Conservation (phyloP, 208 protist species). For the Leishmania tropica region DNA sequence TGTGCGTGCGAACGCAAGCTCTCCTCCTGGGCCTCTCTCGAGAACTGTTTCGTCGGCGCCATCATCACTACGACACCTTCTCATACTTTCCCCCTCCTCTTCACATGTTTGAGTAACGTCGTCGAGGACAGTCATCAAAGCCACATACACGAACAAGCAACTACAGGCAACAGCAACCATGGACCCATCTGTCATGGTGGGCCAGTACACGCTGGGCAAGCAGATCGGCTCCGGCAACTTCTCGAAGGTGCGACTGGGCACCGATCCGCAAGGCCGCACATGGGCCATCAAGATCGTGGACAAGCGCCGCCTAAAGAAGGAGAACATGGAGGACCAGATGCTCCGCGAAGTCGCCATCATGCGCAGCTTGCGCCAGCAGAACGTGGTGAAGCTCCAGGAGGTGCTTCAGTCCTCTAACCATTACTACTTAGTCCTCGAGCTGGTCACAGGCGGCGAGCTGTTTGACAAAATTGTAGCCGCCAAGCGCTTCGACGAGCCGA, state of each 20-base stretch:
- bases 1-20: not conserved
- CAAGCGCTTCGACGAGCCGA: conserved; percentile 87
- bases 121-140: not conserved
- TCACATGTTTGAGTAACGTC: not conserved
- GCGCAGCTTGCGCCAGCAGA: conserved; percentile 78
- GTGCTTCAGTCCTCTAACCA: conserved; percentile 89
- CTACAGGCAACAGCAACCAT: conserved; percentile 9
- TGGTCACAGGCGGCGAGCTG: conserved; percentile 93
- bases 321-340: conserved; percentile 92
- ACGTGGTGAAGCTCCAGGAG: conserved; percentile 87
- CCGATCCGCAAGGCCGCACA: conserved; percentile 58
- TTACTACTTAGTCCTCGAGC: conserved; percentile 92
- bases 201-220: conserved; percentile 87
- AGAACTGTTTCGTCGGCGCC: not conserved
- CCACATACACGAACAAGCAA: conserved; percentile 4
- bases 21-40: not conserved
- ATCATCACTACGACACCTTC: not conserved
- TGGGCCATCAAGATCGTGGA: conserved; percentile 94
- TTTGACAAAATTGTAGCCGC: conserved; percentile 91
- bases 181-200: conserved; percentile 42
- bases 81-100: not conserved
- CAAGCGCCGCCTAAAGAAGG: conserved; percentile 79
- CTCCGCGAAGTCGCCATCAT: conserved; percentile 91
- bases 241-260: conserved; percentile 83
- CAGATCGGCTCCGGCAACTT: conserved; percentile 90